Conservation (phyloP, 2,329 filamentous ascomycete species). For the Aspergillus aculeatus region DNA sequence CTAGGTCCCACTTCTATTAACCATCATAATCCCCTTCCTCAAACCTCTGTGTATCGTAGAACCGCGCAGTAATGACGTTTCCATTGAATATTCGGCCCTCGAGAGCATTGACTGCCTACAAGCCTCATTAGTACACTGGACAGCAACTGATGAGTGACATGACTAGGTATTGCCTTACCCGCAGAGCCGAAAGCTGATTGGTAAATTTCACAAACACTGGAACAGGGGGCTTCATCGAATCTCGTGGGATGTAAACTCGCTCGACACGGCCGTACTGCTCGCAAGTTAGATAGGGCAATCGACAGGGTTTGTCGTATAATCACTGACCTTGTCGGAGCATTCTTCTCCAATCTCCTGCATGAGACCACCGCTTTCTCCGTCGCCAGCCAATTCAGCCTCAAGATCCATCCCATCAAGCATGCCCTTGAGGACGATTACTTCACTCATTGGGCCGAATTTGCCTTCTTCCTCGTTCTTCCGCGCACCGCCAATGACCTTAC, state of each 20-base stretch:
- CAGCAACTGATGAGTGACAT: not conserved
- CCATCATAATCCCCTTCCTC: slow-evolving; percentile 61
- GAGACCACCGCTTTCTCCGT: slow-evolving; percentile 57
- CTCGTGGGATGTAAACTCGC: slow-evolving; percentile 70
- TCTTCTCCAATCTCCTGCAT: slow-evolving; percentile 96
- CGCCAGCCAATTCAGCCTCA: slow-evolving; percentile 68
- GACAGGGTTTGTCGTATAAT: not conserved
- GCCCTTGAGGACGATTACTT: slow-evolving; percentile 76
- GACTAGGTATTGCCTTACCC: slow-evolving; percentile 56
- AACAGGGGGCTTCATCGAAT: slow-evolving; percentile 49
- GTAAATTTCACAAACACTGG: slow-evolving; percentile 94
- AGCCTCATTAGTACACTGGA: not conserved
- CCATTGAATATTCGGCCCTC: slow-evolving; percentile 86
- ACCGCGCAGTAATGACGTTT: slow-evolving; percentile 76
- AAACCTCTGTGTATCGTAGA: slow-evolving; percentile 80
- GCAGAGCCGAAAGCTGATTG: slow-evolving; percentile 75
- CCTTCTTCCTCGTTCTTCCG: slow-evolving; percentile 53
- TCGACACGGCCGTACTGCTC: slow-evolving; percentile 79
- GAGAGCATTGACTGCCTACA: slow-evolving; percentile 80
- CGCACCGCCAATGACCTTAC: slow-evolving; percentile 78
- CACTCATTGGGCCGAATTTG: slow-evolving; percentile 71
- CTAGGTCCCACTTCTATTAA: slow-evolving; percentile 14
- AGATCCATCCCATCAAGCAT: slow-evolving; percentile 88
- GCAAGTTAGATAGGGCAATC: slow-evolving; percentile 5
- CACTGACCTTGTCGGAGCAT: slow-evolving; percentile 72